A percentile compares a stretch with the other conserved stretches of the same genome.
Evolutionary conservation across 768 basidiomycete genomes (phyloP).

Genomic region (Tylopilus cervinicoccineus): DNA sequence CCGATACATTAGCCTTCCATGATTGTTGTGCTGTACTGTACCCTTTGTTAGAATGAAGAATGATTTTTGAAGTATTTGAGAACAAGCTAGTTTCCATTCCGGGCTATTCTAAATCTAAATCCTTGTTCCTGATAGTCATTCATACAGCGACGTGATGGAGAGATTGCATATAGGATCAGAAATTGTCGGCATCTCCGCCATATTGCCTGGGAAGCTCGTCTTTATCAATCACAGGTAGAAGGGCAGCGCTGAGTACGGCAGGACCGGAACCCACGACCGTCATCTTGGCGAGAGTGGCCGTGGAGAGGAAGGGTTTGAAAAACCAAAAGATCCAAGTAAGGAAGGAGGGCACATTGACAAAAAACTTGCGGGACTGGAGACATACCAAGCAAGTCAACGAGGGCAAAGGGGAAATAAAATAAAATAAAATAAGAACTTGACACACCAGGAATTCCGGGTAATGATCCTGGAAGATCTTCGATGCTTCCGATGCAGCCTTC

Average conservation of each 20-base stretch:
- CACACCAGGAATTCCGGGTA: constrained; percentile 75
- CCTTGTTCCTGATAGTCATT: no score
- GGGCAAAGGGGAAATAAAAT: not conserved
- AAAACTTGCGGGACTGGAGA: constrained; percentile 66
- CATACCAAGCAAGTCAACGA: not conserved
- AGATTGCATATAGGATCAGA: constrained; percentile 29
- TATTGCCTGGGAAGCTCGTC: constrained; percentile 64
- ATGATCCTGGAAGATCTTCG: constrained; percentile 68
- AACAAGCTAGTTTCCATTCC: not conserved
- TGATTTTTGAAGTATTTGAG: not conserved
- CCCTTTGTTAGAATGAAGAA: not conserved
- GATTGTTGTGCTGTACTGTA: not conserved
- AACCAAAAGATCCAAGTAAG: constrained; percentile 83
- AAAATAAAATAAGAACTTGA: no score
- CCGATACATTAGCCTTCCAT: not conserved
- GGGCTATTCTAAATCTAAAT: not conserved
- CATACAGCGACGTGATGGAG: not conserved
- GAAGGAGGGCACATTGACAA: constrained; percentile 74
- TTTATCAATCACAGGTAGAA: constrained; percentile 53
- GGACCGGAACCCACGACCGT: constrained; percentile 65
- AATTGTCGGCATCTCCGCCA: constrained; percentile 60
- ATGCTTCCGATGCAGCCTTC: constrained; percentile 69
- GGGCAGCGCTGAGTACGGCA: constrained; percentile 53
- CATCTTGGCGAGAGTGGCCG: constrained; percentile 80
- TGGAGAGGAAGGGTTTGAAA: constrained; percentile 70